These are phyloP conservation scores for Henckelia pumila DNA, from an alignment of 257 asterid genomes.

Conservation along the genomic window DNA sequence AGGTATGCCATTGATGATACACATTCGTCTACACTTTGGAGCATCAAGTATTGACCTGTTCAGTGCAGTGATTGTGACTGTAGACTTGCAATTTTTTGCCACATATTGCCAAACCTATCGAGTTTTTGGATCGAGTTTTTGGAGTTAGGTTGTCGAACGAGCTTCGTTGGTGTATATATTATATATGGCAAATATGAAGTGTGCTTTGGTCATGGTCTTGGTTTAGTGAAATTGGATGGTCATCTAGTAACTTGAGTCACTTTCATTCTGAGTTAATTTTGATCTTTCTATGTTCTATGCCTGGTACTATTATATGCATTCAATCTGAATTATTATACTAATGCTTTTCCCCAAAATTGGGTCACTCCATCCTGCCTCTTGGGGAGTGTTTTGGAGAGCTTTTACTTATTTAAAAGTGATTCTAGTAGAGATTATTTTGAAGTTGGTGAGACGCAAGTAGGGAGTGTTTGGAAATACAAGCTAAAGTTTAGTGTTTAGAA, in stretches of 20 bases:
- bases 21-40: conserved; percentile 63
- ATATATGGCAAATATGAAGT: background rate
- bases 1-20: conserved; percentile 60
- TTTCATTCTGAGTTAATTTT: background rate
- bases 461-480: no score
- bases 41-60: conserved; percentile 53
- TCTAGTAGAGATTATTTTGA: no score
- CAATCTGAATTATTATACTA: no score
- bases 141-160: background rate
- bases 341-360: no score
- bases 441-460: no score
- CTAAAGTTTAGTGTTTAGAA: no score
- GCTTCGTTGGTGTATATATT: background rate
- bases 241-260: background rate
- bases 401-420: no score
- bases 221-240: background rate
- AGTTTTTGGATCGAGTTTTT: no score
- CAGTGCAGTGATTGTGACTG: background rate
- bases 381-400: no score
- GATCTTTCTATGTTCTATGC: background rate
- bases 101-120: background rate
- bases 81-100: background rate
- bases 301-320: no score
- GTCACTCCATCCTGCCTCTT: no score
- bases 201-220: background rate